Evolutionary conservation across 345 rosid species (phyloP), one percentile per base, ranked within the genome.

Genomic region (Eucalyptus pauciflora): DNA sequence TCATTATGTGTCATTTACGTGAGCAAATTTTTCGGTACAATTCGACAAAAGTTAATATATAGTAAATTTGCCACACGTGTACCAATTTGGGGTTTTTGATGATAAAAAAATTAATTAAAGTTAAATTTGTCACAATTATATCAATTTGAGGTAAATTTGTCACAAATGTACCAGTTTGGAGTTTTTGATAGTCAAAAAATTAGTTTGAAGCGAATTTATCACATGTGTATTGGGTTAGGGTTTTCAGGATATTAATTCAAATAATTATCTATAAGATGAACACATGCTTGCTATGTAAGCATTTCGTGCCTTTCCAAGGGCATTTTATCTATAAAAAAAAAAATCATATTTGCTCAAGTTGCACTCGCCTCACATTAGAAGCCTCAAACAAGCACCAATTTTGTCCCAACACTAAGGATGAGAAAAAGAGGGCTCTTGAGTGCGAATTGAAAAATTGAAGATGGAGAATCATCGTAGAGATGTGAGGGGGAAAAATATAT

Each of bases 201-300:
- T 52, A 52, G 1, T 52, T 52, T 18, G 4, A 52, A 52, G 10
- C 1, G 7, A 52, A 52, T 18, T 52, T 52, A 52, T 52, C 5
- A 8, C 8, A 20, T 0, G 1, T 20, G 10, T 52, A 52, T 0
- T 1, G 2, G 1, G 2, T 18, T 18, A 52, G 24, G 10, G 0
- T 52, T 52, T 0, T n/a, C n/a, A 52, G 5, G 25, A 0, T 20
- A 52, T 52, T 52, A 52, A 52, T 0, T 0, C 25, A 52, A 52
- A 52, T 52, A 52, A 52, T 52, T 52, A 52, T 5, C 1, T 52
- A 52, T 52, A 52, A 22, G 29, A 64, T n/a, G 80, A 69, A 9
- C 80, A 17, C 7, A 9, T 8, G 45, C 80, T 69, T 17, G 5
- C 22, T 17, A 31, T 15, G 20, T 67, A 41, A 18, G 9, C 15